Evolutionary conservation across 139 green algal species (phyloP).

Genomic region (Ettlia oleoabundans): DNA sequence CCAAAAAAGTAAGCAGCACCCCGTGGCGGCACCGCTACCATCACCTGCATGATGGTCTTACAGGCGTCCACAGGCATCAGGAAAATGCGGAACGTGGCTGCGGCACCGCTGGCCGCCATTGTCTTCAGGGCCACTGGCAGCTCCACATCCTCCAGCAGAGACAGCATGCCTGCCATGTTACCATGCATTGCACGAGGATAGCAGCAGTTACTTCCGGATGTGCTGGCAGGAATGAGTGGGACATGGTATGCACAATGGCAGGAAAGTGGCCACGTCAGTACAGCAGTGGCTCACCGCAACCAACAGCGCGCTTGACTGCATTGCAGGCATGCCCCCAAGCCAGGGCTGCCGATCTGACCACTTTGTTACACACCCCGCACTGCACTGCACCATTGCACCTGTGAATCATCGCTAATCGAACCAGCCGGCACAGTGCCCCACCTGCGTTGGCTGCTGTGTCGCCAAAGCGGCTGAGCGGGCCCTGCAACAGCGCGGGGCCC

Average conservation of each 20-base stretch:
- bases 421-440: neutral
- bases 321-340: no score
- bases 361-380: no score
- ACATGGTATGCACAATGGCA: no score
- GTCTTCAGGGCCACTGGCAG: slow-evolving; percentile 85
- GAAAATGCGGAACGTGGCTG: slow-evolving; percentile 85
- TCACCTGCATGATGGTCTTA: slow-evolving; percentile 90
- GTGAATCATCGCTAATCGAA: neutral
- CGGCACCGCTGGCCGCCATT: slow-evolving; percentile 67
- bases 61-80: slow-evolving; percentile 92
- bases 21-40: neutral
- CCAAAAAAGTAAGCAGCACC: no score
- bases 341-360: no score
- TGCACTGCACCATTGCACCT: no score
- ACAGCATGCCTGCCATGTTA: slow-evolving; percentile 80
- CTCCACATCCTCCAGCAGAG: slow-evolving; percentile 73
- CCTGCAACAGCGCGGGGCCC: slow-evolving; percentile 84
- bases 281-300: no score
- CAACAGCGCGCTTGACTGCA: no score
- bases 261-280: neutral
- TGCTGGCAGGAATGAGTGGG: no score
- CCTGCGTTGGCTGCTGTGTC: slow-evolving; percentile 93
- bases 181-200: neutral
- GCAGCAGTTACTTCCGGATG: slow-evolving; percentile 68
- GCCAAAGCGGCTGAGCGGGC: slow-evolving; percentile 89